These are phyloP conservation scores for Cymbidium sinense DNA, from an alignment of 106 monocot genomes.

Conservation along the genomic window DNA sequence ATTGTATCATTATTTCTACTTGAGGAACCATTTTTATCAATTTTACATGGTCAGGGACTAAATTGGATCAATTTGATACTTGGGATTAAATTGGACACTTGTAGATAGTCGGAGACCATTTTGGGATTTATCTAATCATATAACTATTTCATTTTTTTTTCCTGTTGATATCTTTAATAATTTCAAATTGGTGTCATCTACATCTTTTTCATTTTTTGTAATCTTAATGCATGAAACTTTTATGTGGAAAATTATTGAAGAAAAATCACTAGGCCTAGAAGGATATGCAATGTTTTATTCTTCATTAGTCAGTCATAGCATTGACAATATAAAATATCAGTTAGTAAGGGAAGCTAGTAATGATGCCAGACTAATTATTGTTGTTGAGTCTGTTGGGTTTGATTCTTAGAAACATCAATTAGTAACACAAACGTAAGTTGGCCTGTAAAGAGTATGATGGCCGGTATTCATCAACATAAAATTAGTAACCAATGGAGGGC, in stretches of 20 bases:
- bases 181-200: neutral
- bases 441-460: too few relatives aligned
- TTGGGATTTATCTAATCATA: too few relatives aligned
- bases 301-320: neutral
- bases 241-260: neutral
- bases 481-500: neutral
- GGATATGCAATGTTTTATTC: neutral
- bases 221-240: neutral
- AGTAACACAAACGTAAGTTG: too few relatives aligned
- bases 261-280: neutral
- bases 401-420: too few relatives aligned
- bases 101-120: too few relatives aligned
- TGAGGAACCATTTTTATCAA: too few relatives aligned
- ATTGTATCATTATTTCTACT: too few relatives aligned
- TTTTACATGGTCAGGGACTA: too few relatives aligned
- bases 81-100: too few relatives aligned
- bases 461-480: neutral
- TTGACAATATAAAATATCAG: neutral
- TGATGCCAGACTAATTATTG: too few relatives aligned
- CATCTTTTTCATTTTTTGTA: neutral
- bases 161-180: neutral
- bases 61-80: too few relatives aligned
- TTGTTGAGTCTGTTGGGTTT: too few relatives aligned
- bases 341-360: neutral
- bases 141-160: neutral